phyloP scores from a whole-genome alignment of 768 basidiomycete genomes.

The Boletus rex-veris region DNA sequence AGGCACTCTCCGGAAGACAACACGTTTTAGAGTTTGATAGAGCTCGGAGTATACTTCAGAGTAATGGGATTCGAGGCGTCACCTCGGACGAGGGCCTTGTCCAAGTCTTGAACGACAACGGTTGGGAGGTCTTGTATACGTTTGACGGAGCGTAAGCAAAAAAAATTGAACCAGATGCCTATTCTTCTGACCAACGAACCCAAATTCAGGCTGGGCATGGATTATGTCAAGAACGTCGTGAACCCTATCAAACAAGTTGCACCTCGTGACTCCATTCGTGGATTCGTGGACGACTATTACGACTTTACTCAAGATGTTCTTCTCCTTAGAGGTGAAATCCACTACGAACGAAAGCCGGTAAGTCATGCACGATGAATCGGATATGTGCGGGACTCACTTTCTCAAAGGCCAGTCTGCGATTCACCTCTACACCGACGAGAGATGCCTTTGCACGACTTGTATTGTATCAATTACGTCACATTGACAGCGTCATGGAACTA shows the following conservation, averaged over 20 bases:
- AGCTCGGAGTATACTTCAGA: conserved; percentile 19
- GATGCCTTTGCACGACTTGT: conserved; percentile 34
- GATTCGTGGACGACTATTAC: conserved; percentile 39
- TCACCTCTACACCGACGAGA: conserved; percentile 30
- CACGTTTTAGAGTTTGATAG: conserved; percentile 19
- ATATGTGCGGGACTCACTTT: conserved; percentile 5
- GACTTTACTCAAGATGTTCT: conserved; percentile 36
- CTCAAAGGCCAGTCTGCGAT: conserved; percentile 32
- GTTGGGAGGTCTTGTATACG: conserved; percentile 37
- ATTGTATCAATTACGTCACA: conserved; percentile 29
- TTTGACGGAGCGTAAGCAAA: conserved; percentile 38
- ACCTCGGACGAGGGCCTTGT: conserved; percentile 30
- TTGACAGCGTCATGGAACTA: conserved; percentile 27
- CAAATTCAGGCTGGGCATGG: conserved; percentile 38
- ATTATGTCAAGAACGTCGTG: conserved; percentile 41
- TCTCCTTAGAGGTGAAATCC: conserved; percentile 40
- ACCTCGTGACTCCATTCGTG: conserved; percentile 35
- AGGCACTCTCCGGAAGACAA: conserved; percentile 16
- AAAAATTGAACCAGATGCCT: neutral
- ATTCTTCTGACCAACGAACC: conserved; percentile 7
- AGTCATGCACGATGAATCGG: neutral
- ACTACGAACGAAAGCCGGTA: conserved; percentile 40
- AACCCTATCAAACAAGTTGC: conserved; percentile 36
- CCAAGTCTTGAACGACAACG: conserved; percentile 30
- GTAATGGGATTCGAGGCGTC: conserved; percentile 11